Conservation (phyloP, 148 eudicot genomes). For the Arctostaphylos glauca region DNA sequence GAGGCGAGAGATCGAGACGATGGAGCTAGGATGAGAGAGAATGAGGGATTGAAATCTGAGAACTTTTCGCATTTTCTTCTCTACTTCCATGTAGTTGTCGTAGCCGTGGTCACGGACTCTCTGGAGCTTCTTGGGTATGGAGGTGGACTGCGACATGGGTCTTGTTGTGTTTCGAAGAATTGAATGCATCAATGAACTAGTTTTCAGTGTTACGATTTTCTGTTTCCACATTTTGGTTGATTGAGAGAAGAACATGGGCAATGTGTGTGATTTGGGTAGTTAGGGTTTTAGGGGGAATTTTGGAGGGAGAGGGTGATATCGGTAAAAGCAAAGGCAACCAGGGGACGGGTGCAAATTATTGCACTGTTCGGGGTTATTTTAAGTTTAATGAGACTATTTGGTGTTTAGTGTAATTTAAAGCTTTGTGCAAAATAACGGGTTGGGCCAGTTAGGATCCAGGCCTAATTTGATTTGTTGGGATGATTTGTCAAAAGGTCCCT, state of each 20-base stretch:
- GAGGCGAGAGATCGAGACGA: constrained; percentile 58
- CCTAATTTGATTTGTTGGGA: not conserved
- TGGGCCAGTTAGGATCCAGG: not conserved
- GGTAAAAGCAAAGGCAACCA: not conserved
- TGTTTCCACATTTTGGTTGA: constrained; percentile 16
- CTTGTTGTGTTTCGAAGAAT: constrained; percentile 20
- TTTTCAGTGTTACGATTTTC: constrained; percentile 7
- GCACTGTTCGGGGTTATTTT: not conserved
- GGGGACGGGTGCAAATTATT: not conserved
- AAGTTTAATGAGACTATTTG: not conserved
- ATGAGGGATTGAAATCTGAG: constrained; percentile 73
- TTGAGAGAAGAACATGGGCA: constrained; percentile 1
- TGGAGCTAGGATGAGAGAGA: constrained; percentile 57
- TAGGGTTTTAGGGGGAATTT: not conserved
- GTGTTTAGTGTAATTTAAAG: not conserved
- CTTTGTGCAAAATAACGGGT: not conserved
- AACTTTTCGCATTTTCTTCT: constrained; percentile 77
- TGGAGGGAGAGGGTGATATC: not conserved
- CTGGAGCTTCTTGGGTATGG: constrained; percentile 69
- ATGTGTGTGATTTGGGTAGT: constrained; percentile 4
- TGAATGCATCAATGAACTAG: not conserved
- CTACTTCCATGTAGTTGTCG: constrained; percentile 92
- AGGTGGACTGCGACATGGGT: constrained; percentile 64
- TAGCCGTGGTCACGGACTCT: constrained; percentile 75
- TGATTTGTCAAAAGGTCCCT: too few relatives aligned